Conservation (phyloP, 257 asterid species). For the Penstemon barbatus region DNA sequence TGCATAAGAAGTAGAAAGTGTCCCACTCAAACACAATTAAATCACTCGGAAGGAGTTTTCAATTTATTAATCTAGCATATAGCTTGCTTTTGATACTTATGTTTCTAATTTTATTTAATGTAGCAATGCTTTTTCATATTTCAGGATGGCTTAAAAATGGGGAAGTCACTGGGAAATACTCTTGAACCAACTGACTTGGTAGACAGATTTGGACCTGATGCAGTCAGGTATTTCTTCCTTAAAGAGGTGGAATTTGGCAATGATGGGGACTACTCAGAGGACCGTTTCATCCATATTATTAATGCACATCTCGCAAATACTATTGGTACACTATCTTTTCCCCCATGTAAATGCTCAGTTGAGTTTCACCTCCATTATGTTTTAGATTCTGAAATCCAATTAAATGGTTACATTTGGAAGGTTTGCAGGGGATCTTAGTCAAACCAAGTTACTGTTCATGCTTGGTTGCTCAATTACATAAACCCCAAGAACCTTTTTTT, state of each 20-base stretch:
- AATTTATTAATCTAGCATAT: not conserved
- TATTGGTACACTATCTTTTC: slow-evolving; percentile 53
- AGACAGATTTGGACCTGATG: slow-evolving; percentile 85
- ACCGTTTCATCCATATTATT: slow-evolving; percentile 75
- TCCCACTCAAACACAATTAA: not conserved
- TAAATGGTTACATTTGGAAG: too few relatives aligned
- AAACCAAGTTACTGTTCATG: too few relatives aligned
- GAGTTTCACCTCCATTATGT: too few relatives aligned
- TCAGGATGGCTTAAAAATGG: slow-evolving; percentile 98
- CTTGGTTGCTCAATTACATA: too few relatives aligned
- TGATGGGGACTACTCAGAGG: slow-evolving; percentile 98
- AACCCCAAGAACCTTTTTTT: too few relatives aligned
- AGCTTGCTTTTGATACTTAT: not conserved
- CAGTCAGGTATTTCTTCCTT: slow-evolving; percentile 93
- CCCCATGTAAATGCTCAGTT: not conserved
- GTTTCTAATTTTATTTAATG: slow-evolving; percentile 28
- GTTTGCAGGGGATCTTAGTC: too few relatives aligned
- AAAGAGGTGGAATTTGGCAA: slow-evolving; percentile 93
- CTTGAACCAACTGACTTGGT: slow-evolving; percentile 88
- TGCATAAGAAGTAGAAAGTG: not conserved
- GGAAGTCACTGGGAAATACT: slow-evolving; percentile 90
- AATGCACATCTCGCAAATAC: slow-evolving; percentile 97
- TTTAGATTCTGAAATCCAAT: too few relatives aligned
- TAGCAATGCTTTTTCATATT: slow-evolving; percentile 33
- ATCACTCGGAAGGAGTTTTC: not conserved